Base-by-base conservation (phyloP, 177 flowering plant genomes). In the Vitis hybrid region DNA sequence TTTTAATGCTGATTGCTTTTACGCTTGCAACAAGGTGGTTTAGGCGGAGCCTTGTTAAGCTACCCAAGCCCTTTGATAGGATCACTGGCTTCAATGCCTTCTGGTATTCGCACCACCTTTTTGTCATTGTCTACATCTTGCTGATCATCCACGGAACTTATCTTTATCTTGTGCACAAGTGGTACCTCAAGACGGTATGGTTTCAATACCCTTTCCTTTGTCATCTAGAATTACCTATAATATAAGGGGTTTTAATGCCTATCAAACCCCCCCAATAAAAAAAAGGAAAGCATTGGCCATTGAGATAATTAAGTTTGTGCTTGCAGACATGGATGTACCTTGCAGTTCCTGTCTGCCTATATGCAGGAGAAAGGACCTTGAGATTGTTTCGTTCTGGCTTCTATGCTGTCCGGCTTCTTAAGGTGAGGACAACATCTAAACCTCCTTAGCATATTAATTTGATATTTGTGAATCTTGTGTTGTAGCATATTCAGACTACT, bases 291-390 rank as follows among this genome's bases (percentile, higher is more conserved):
- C 12, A 2, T 65, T 28, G 11, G 10, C 63, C n/a, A 52, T 10
- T 63, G 20, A 49, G 28, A 28, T 20, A 65, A 18, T 54, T 28
- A 44, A 57, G n/a, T 9, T 72, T 17, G 9, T 82, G 66, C 5
- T 76, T 78, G 75, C 91, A 96, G 99, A 92, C 99, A 51, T 96
- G 99, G 99, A 96, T 96, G 99, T 94, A 87, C 77, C 86, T 96
- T 63, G 81, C 91, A 2, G 87, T 91, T 60, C 99, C 98, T 58
- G 90, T 96, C 59, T 64, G 89, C 22, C 81, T 94, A 9, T 96
- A 92, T 79, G 92, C 90, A 28, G 94, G 94, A 71, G 98, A 96
- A 74, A 88, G 97, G 73, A 89, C 83, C 22, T 84, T 94, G 22
- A 87, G 99, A 80, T 86, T 80, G 66, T 89, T 91, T 62, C 82